Evolutionary conservation across 306 rosid species (phyloP), one percentile per base, ranked within the genome.

Genomic region (Senna tora): DNA sequence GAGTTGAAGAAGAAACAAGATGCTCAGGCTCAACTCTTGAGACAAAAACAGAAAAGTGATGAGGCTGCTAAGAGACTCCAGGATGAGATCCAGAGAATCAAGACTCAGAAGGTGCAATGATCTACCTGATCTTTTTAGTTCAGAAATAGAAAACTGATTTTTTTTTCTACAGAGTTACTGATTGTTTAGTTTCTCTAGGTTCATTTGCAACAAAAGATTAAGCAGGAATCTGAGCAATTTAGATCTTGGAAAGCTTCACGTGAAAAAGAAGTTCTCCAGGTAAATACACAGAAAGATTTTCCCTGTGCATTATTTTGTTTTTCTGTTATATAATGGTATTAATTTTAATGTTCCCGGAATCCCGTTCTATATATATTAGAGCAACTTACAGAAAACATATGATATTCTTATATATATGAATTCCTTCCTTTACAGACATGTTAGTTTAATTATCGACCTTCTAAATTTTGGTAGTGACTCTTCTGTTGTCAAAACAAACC

Each of bases 201-300:
- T 75, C 97, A 95, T 81, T 85, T 95, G 60, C 99, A 95, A 70
- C 92, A 95, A 67, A 95, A 95, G 82, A 95, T 95, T 77, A 95
- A 95, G 80, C 99, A 95, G 38, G 99, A 95, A 78, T 87, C 97
- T 21, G 97, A 95, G 85, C 99, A 95, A 56, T 95, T 91, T 83
- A 89, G 99, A 73, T 69, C 67, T 78, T 95, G 99, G 99, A 95
- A 95, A 80, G 93, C 96, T 64, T 89, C 86, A n/a, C 86, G 99
- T 0, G 97, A 91, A 74, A 95, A 95, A 80, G 99, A 95, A 89
- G 96, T 95, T 69, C 96, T 91, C 41, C 99, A 95, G 99, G 99
- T 95, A 87, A 70, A 51, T 42, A 14, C 52, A 50, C 21, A 38
- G 1, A 7, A 54, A 15, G 32, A 75, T 9, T 50, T 50, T 62